Conservation (phyloP, 2,329 filamentous ascomycete species). For the Diaporthe ampelina region DNA sequence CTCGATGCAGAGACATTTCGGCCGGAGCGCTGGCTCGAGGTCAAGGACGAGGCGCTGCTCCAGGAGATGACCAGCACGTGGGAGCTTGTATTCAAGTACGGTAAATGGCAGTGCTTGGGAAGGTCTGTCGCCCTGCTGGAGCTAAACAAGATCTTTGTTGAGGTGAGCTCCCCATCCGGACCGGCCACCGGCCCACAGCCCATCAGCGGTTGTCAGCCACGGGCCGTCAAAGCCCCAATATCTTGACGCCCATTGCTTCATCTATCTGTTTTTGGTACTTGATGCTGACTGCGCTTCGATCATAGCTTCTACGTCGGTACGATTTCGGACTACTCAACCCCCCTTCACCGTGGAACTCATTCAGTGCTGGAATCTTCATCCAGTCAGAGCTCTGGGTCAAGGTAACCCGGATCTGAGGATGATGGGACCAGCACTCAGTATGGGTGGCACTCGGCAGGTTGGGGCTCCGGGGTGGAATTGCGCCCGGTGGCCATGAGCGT, state of each 20-base stretch:
- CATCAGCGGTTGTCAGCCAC: background rate
- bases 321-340: conserved; percentile 47
- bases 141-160: conserved; percentile 59
- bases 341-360: conserved; percentile 45
- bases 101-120: conserved; percentile 61
- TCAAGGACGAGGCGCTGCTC: conserved; percentile 49
- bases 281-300: background rate
- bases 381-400: conserved; percentile 48
- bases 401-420: conserved; percentile 44
- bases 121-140: conserved; percentile 60
- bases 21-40: conserved; percentile 65
- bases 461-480: background rate
- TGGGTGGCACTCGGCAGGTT: background rate
- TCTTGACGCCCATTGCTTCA: background rate
- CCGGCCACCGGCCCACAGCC: background rate
- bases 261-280: background rate
- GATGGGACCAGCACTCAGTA: background rate
- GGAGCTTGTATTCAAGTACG: conserved; percentile 60
- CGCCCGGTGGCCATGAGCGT: conserved; percentile 8
- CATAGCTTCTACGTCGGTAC: conserved; percentile 45
- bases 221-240: background rate
- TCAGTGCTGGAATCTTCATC: conserved; percentile 48
- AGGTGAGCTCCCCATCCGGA: conserved; percentile 50
- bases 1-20: conserved; percentile 58
- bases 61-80: conserved; percentile 54